Base-by-base conservation (phyloP, 2,329 filamentous ascomycete species). In the Scopulariopsis brevicaulis region DNA sequence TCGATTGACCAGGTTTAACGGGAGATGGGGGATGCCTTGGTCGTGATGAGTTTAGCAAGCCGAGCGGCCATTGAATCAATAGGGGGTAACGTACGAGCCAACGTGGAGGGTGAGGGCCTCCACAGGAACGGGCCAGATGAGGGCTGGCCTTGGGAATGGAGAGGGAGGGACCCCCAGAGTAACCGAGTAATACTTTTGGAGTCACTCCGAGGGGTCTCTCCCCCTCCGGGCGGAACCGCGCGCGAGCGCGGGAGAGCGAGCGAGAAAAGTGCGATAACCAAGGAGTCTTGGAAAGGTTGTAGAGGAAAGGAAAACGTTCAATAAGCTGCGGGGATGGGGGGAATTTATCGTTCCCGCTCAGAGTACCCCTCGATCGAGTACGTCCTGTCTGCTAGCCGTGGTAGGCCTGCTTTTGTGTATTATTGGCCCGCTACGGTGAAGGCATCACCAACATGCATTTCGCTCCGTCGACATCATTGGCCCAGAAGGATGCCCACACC, bases 361-460 rank as follows among this genome's bases (percentile, higher is more conserved):
- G 15, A n/a, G 11, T 11, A 4, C 22, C 14, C 43, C n/a, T 8
- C 10, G 14, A n/a, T n/a, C 5, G 18, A 11, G n/a, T 5, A 22
- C 4, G 15, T 48, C 43, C 22, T n/a, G 15, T 10, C 15, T 22
- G 15, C 43, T 14, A 4, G 14, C 3, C n/a, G 25, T 20, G 25
- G 14, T 20, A 20, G 32, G 53, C n/a, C 32, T 37, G 35, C 37
- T 25, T 25, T 55, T 22, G 18, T n/a, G 11, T 22, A 22, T 55
- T 10, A 55, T 56, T 56, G 20, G 40, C 22, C n/a, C n/a, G 24
- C 25, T 56, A 24, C n/a, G 24, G 7, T 51, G 48, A 48, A 34
- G 55, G 35, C 55, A 57, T 52, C 50, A 43, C 46, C 55, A 57
- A 35, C 48, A 37, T 28, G 43, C 50, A 43, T 40, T n/a, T 53